Conservation (phyloP, 2,329 filamentous ascomycete genomes). For the Diplodia sapinea region DNA sequence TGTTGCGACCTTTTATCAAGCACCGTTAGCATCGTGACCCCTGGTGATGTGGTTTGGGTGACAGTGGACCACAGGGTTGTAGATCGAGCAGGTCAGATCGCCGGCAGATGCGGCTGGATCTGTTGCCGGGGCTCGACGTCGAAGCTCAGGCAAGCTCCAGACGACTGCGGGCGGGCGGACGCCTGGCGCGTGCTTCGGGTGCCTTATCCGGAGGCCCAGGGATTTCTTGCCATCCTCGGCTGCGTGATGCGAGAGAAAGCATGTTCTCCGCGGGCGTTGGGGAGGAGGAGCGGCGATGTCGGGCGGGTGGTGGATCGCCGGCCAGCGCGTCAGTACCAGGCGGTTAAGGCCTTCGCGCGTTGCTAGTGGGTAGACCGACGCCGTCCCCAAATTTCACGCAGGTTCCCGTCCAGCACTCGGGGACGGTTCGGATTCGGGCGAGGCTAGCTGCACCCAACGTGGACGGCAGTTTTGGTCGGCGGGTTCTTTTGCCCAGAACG, state of each 20-base stretch:
- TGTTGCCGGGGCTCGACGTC: background rate
- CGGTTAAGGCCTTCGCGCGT: too few species aligned
- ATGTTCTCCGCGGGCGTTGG: background rate
- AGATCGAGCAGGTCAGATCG: slow-evolving; percentile 12
- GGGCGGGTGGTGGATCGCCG: background rate
- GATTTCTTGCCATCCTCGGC: slow-evolving; percentile 5
- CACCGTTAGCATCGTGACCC: background rate
- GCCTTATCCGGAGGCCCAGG: background rate
- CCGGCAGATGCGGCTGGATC: slow-evolving; percentile 23
- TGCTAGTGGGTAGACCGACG: background rate
- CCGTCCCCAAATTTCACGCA: background rate
- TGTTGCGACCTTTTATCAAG: background rate
- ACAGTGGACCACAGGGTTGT: slow-evolving; percentile 1
- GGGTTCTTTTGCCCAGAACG: slow-evolving; percentile 21
- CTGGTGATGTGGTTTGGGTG: background rate
- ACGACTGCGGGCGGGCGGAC: background rate
- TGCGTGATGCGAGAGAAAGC: background rate
- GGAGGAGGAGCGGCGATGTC: slow-evolving; percentile 1
- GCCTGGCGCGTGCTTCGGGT: background rate
- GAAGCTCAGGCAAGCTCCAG: slow-evolving; percentile 4
- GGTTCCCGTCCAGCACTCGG: background rate
- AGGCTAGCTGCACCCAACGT: slow-evolving; percentile 5
- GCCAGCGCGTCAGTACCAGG: background rate
- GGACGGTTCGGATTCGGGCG: slow-evolving; percentile 11
- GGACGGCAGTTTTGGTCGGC: slow-evolving; percentile 16